phyloP scores from a whole-genome alignment of 2,329 filamentous ascomycete species.

The Domatiomyces globalis region DNA sequence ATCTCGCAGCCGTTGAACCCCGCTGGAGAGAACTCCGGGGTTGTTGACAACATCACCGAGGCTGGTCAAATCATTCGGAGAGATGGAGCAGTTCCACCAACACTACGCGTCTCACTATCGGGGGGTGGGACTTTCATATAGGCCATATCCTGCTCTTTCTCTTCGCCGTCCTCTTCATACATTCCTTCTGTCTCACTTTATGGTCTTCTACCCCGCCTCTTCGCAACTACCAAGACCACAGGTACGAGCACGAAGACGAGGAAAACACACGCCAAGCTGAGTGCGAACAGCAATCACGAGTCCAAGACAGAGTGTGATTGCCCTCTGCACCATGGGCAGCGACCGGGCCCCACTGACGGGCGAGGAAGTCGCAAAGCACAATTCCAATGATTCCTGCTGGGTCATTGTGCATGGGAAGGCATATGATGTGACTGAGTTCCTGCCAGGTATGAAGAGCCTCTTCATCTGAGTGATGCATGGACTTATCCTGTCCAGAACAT shows the following conservation, averaged over 20 bases:
- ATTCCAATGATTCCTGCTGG: slow-evolving; percentile 74
- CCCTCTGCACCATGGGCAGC: slow-evolving; percentile 5
- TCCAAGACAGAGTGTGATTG: neutral
- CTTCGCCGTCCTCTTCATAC: slow-evolving; percentile 11
- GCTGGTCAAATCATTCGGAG: neutral
- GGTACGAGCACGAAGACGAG: slow-evolving; percentile 1
- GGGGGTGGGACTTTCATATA: neutral
- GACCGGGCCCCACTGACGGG: slow-evolving; percentile 31
- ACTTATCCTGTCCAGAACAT: slow-evolving; percentile 45
- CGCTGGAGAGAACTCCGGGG: neutral
- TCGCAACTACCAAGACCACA: neutral
- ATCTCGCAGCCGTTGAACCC: no score
- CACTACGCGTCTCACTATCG: slow-evolving; percentile 2
- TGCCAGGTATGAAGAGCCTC: slow-evolving; percentile 35
- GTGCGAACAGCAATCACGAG: slow-evolving; percentile 5
- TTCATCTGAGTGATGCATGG: neutral
- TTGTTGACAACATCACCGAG: neutral
- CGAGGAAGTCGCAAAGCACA: slow-evolving; percentile 56
- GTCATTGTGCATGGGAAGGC: slow-evolving; percentile 77
- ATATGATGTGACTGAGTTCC: slow-evolving; percentile 80
- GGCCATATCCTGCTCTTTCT: slow-evolving; percentile 10
- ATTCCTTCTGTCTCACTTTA: slow-evolving; percentile 12
- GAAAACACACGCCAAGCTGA: slow-evolving; percentile 6
- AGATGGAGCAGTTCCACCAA: slow-evolving; percentile 5
- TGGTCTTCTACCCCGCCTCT: slow-evolving; percentile 5